Evolutionary conservation across 2,329 filamentous ascomycete species (phyloP).

Genomic region (Exserohilum turcica): DNA sequence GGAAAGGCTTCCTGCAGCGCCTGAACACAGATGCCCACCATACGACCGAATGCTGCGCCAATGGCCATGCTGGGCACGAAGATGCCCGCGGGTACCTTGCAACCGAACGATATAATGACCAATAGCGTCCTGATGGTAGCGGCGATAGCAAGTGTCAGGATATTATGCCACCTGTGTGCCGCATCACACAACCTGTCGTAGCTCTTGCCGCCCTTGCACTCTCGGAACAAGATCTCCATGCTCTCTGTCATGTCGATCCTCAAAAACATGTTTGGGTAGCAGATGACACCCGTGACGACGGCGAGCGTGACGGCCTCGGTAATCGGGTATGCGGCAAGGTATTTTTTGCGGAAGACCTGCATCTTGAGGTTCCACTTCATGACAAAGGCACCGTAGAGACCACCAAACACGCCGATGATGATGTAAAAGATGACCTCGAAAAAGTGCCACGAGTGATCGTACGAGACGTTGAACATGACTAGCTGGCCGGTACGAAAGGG

Average conservation of each 20-base stretch:
- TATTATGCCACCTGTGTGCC: slow-evolving; percentile 76
- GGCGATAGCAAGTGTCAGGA: slow-evolving; percentile 76
- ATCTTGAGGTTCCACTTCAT: slow-evolving; percentile 96
- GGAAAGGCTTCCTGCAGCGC: slow-evolving; percentile 85
- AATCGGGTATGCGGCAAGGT: slow-evolving; percentile 81
- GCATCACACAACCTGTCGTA: slow-evolving; percentile 88
- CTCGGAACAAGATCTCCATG: slow-evolving; percentile 96
- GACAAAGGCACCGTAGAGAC: slow-evolving; percentile 92
- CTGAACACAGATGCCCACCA: slow-evolving; percentile 93
- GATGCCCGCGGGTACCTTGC: slow-evolving; percentile 96
- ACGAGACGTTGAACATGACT: slow-evolving; percentile 98
- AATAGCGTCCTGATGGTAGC: slow-evolving; percentile 81
- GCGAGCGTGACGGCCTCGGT: slow-evolving; percentile 86
- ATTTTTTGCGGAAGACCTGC: slow-evolving; percentile 92
- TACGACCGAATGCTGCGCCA: slow-evolving; percentile 89
- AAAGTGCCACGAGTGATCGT: slow-evolving; percentile 96
- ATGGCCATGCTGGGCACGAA: slow-evolving; percentile 99
- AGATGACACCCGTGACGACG: slow-evolving; percentile 83
- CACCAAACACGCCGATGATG: slow-evolving; percentile 88
- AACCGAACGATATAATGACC: slow-evolving; percentile 95
- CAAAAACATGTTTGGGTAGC: slow-evolving; percentile 94
- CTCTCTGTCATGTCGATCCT: slow-evolving; percentile 99
- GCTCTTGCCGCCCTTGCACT: slow-evolving; percentile 87
- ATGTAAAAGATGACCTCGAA: slow-evolving; percentile 95
- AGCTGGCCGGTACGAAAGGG: slow-evolving; percentile 95